Base-by-base conservation (phyloP, 768 basidiomycete species). In the Amanita muscaria region DNA sequence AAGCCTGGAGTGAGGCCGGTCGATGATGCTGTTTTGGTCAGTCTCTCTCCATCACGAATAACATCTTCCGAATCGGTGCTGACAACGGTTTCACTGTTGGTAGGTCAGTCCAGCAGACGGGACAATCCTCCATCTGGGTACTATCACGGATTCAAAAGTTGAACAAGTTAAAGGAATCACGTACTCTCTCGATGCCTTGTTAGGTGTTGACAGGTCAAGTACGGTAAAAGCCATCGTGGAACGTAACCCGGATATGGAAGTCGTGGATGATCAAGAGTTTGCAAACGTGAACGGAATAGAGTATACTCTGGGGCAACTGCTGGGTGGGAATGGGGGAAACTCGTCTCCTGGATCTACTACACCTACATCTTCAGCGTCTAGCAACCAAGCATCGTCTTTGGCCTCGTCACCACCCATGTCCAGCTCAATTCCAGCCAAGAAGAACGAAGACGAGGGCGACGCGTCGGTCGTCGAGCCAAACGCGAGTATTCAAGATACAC, bases 111-210 rank as follows among this genome's bases (percentile, higher is more conserved):
- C 96, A 1, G 93, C 96, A 1, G 96, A 99, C 53, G 96, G 96
- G 3, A 83, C 73, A 0, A 76, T 99, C 1, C 71, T 98, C 21
- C 94, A 98, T 59, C 91, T 92, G 53, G 96, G 96, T 25, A 79
- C 78, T 1, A 86, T 99, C 50, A 64, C 76, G 42, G 77, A 79
- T 53, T 69, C 79, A 39, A 77, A 78, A 21, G 88, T 99, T 41
- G 93, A 96, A 59, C 93, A 97, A 63, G 89, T 99, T 57, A 99
- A 99, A 64, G 96, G 96, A 12, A 84, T 94, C 51, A 96, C 91
- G 0, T 99, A 99, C 58, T 96, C 92, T 1, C 76, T 99, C 10
- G 88, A 96, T 49, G 92, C 93, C 0, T 70, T 99, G 0, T 79
- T 99, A 12, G 96, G 96, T 29, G 72, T 82, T 24, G 78, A 84